Percentiles rank a stretch among this genome's conserved stretches.
phyloP scores from a whole-genome alignment of 768 basidiomycete species.

The Pulveroboletus sp. region DNA sequence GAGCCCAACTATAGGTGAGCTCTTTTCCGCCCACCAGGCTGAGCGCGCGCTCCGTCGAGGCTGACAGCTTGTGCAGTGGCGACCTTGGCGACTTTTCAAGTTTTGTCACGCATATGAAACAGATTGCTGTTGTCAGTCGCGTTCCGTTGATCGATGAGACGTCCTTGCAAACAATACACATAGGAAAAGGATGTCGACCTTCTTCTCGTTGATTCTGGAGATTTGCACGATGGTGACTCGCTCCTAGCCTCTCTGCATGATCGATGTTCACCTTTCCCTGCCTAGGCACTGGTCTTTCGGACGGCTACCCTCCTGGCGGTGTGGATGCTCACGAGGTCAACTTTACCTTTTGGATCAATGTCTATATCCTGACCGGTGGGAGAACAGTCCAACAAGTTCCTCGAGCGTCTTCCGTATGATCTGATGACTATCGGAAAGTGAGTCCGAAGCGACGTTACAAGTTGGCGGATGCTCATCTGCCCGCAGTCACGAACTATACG shows the following conservation, averaged over 20 bases:
- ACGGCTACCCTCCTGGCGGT: constrained; percentile 68
- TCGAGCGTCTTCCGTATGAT: constrained; percentile 75
- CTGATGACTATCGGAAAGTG: constrained; percentile 83
- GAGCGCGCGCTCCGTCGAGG: neutral
- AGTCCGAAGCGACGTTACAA: constrained; percentile 22
- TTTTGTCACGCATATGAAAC: constrained; percentile 83
- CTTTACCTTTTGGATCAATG: neutral
- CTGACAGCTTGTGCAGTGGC: constrained; percentile 33
- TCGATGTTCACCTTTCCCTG: neutral
- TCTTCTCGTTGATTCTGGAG: constrained; percentile 79
- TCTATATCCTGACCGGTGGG: neutral
- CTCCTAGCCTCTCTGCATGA: neutral
- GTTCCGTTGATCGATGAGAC: neutral
- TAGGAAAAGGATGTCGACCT: constrained; percentile 76
- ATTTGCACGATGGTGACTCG: constrained; percentile 63
- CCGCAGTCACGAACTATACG: constrained; percentile 77
- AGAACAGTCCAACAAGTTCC: constrained; percentile 67
- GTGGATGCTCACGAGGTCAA: constrained; percentile 71
- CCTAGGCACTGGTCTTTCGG: constrained; percentile 73
- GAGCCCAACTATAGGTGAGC: constrained; percentile 72
- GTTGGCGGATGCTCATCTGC: neutral
- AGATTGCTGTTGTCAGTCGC: constrained; percentile 53
- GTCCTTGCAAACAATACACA: neutral
- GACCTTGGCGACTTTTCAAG: constrained; percentile 80
- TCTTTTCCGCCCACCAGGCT: neutral